phyloP scores from a whole-genome alignment of 2,329 filamentous ascomycete species.

The Aspergillus niger region DNA sequence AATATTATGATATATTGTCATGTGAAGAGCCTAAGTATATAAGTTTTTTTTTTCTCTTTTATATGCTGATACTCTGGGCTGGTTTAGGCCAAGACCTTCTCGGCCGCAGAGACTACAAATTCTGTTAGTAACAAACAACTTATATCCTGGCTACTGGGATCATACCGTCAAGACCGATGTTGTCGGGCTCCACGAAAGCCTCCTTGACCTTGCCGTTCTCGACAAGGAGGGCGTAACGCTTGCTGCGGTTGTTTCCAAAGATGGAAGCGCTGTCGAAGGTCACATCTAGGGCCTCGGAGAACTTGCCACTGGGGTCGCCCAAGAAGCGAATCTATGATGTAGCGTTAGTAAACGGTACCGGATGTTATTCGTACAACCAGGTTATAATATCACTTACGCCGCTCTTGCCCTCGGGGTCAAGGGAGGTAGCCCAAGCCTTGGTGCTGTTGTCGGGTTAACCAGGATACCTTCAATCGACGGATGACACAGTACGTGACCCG shows the following conservation, averaged over 20 bases:
- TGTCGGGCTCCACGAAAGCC: conserved; percentile 83
- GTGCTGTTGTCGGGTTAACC: conserved; percentile 58
- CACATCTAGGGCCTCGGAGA: conserved; percentile 81
- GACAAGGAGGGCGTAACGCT: conserved; percentile 82
- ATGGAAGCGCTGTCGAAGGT: conserved; percentile 76
- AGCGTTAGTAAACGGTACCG: not conserved
- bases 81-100: conserved; percentile 50
- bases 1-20: conserved; percentile 2
- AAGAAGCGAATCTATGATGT: conserved; percentile 82
- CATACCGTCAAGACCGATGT: conserved; percentile 75
- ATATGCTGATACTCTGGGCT: not conserved
- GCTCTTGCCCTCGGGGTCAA: conserved; percentile 74
- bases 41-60: not conserved
- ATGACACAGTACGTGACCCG: not conserved
- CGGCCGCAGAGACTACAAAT: conserved; percentile 49
- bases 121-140: conserved; percentile 19
- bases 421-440: conserved; percentile 80
- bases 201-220: conserved; percentile 83
- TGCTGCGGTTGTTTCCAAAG: conserved; percentile 80
- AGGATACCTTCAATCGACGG: not conserved
- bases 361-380: not conserved
- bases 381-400: conserved; percentile 61
- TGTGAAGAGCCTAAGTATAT: conserved; percentile 3
- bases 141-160: not conserved
- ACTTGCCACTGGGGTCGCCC: conserved; percentile 74